Evolutionary conservation across 2,329 filamentous ascomycete genomes (phyloP).

Genomic region (Lizonia empirigonia): DNA sequence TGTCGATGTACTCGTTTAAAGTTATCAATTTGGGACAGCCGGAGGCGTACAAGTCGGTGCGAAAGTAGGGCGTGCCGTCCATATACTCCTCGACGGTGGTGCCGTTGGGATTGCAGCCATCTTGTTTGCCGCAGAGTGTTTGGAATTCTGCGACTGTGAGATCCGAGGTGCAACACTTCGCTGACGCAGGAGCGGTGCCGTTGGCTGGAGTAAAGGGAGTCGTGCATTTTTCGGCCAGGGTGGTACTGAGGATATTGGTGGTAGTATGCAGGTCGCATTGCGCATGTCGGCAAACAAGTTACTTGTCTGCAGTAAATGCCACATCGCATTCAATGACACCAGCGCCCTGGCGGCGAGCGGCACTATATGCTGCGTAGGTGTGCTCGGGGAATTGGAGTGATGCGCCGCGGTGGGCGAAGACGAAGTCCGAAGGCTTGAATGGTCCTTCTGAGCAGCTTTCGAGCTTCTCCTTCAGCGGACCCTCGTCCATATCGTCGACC

Average conservation of each 20-base stretch:
- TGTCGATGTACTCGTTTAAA: slow-evolving; percentile 65
- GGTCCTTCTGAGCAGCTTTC: slow-evolving; percentile 46
- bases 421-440: slow-evolving; percentile 43
- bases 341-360: slow-evolving; percentile 44
- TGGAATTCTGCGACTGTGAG: slow-evolving; percentile 72
- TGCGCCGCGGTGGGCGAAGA: slow-evolving; percentile 46
- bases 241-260: slow-evolving; percentile 46
- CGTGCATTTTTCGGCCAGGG: slow-evolving; percentile 46
- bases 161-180: slow-evolving; percentile 74
- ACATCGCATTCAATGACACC: slow-evolving; percentile 49
- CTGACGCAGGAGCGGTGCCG: slow-evolving; percentile 57
- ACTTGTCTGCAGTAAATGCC: slow-evolving; percentile 46
- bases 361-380: slow-evolving; percentile 38
- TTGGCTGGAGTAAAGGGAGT: slow-evolving; percentile 43
- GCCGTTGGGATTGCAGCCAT: slow-evolving; percentile 67
- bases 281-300: slow-evolving; percentile 48
- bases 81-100: slow-evolving; percentile 64
- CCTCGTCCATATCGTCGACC: slow-evolving; percentile 47
- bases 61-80: slow-evolving; percentile 63
- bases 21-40: slow-evolving; percentile 65
- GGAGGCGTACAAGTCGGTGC: slow-evolving; percentile 68
- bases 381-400: slow-evolving; percentile 47
- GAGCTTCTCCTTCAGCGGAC: slow-evolving; percentile 46
- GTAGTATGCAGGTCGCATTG: slow-evolving; percentile 49
- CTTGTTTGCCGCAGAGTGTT: slow-evolving; percentile 69